phyloP scores from a whole-genome alignment of 768 basidiomycete species.

The Scleroderma citrinum region DNA sequence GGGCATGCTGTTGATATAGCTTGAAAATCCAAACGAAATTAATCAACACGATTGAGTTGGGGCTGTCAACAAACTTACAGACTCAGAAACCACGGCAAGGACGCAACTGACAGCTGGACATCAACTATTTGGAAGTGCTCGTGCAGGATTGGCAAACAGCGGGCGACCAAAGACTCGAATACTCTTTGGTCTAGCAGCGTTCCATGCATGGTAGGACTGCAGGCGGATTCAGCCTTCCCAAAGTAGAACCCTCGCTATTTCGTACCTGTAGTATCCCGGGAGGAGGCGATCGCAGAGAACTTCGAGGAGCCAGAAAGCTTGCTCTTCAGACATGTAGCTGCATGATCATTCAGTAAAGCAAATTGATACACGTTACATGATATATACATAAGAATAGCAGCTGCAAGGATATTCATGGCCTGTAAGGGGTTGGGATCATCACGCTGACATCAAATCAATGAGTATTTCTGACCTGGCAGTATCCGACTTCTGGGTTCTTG shows the following conservation, averaged over 20 bases:
- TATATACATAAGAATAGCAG: conserved; percentile 85
- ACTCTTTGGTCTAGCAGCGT: conserved; percentile 98
- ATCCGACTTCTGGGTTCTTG: conserved; percentile 90
- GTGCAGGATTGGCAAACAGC: conserved; percentile 87
- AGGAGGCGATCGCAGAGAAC: conserved; percentile 91
- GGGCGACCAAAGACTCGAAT: conserved; percentile 88
- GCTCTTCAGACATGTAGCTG: conserved; percentile 99
- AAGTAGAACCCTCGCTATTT: not conserved
- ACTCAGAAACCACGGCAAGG: conserved; percentile 96
- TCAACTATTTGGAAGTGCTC: conserved; percentile 89
- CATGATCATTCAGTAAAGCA: conserved; percentile 6
- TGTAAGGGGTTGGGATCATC: conserved; percentile 21
- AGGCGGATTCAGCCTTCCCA: not conserved
- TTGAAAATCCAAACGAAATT: conserved; percentile 15
- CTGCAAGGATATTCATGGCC: conserved; percentile 98
- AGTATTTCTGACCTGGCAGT: conserved; percentile 66
- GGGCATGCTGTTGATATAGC: conserved; percentile 91
- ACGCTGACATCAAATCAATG: not conserved
- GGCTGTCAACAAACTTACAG: conserved; percentile 46
- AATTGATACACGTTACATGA: not conserved
- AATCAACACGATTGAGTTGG: not conserved
- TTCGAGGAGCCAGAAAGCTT: conserved; percentile 95
- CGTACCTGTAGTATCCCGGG: conserved; percentile 93
- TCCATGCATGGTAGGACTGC: conserved; percentile 95
- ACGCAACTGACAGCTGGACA: conserved; percentile 95